phyloP scores from a whole-genome alignment of 768 basidiomycete genomes.

The Lactarius sanguifluus region DNA sequence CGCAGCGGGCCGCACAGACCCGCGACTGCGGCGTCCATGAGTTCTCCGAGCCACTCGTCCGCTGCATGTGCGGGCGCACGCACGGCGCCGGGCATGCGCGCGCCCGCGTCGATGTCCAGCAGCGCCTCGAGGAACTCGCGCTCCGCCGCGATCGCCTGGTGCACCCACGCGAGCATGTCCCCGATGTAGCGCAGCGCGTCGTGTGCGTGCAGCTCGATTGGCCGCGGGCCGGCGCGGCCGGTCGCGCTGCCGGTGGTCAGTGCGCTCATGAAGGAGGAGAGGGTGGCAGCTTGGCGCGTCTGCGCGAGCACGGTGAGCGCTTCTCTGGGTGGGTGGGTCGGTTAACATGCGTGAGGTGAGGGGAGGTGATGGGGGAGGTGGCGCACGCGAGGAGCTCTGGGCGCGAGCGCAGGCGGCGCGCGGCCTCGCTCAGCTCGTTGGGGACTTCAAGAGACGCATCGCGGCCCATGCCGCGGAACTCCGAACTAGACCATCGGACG shows the following conservation, averaged over 20 bases:
- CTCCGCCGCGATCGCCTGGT: constrained; percentile 93
- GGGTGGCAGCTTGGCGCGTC: constrained; percentile 77
- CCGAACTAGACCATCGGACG: constrained; percentile 78
- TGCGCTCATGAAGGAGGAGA: constrained; percentile 85
- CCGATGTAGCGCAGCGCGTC: constrained; percentile 96
- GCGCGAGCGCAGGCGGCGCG: constrained; percentile 70
- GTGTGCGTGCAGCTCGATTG: constrained; percentile 97
- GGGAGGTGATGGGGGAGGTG: not conserved
- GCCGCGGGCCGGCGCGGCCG: constrained; percentile 52
- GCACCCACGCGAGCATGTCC: constrained; percentile 98
- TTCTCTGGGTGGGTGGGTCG: constrained; percentile 49
- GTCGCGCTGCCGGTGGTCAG: constrained; percentile 60
- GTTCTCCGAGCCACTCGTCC: constrained; percentile 74
- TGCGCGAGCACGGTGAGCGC: constrained; percentile 73
- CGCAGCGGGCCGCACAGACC: constrained; percentile 86
- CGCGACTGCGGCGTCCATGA: constrained; percentile 80
- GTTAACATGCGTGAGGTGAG: constrained; percentile 31
- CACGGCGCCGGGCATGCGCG: constrained; percentile 75
- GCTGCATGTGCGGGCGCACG: constrained; percentile 57
- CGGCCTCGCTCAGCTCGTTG: constrained; percentile 63
- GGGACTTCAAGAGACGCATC: constrained; percentile 73
- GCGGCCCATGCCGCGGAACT: constrained; percentile 76
- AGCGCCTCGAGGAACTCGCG: constrained; percentile 89
- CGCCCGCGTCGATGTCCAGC: constrained; percentile 63
- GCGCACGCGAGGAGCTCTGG: constrained; percentile 75